Evolutionary conservation across 768 basidiomycete species (phyloP), one percentile per base, ranked within the genome.

Genomic region (Mycena pura): DNA sequence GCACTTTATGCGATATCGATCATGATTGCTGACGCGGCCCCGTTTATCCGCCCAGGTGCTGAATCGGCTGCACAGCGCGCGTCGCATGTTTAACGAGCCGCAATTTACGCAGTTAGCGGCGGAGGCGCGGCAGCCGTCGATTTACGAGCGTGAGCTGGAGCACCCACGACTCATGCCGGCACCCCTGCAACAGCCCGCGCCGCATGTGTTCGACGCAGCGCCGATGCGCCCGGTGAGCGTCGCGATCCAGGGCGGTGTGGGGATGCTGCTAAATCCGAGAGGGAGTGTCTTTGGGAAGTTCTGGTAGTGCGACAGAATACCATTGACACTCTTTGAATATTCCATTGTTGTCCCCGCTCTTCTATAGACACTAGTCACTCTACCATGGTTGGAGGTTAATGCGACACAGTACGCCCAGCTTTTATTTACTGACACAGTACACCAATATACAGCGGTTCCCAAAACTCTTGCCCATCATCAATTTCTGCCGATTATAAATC

Each of bases 151-250:
- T 44, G 89, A 93, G 60, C 77, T 93, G 49, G 83, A 84, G 60
- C 82, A 80, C 51, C 82, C 86, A 22, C 80, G 81, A 22, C 70
- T 82, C 48, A 77, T 60, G 29, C 74, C 77, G 14, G 74, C 72
- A 22, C 84, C 84, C 1, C 78, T 93, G n/a, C 78, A 81, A 7
- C 90, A 92, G 70, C 91, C 92, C 3, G 88, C 86, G 59, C 90
- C 91, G 9, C 91, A 93, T 72, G 88, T 91, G 1, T 92, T 84
- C 65, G 92, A 93, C 70, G 64, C 87, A 17, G 81, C 86, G 17
- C 87, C 89, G 19, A 89, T 91, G 86, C 77, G 87, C 17, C 88
- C 89, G 8, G 90, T 91, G 21, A 89, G 87, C 69, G 84, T 85
- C 36, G 91, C 88, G 22, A 86, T 92, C 15, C 88, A 90, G 68